phyloP scores from a whole-genome alignment of 495 filamentous ascomycete species.

The Daldinia bambusicola region DNA sequence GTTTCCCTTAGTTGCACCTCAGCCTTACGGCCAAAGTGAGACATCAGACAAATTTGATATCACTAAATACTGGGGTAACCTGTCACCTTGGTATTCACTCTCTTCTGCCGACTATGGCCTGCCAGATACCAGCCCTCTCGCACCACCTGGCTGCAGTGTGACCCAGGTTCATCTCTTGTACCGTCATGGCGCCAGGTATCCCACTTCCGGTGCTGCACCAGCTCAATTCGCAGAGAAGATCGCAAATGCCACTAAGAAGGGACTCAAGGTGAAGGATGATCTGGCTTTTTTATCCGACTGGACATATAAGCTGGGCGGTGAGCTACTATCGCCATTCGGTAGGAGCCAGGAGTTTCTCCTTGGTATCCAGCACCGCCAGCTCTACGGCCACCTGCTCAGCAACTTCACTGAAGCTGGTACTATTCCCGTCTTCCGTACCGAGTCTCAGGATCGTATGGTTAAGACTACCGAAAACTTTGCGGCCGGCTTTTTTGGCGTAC shows the following conservation, averaged over 20 bases:
- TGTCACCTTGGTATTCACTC: slow-evolving; percentile 48
- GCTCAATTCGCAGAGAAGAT: slow-evolving; percentile 47
- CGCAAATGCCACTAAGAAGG: slow-evolving; percentile 40
- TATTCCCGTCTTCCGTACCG: slow-evolving; percentile 53
- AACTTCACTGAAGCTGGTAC: slow-evolving; percentile 51
- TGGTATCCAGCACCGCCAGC: slow-evolving; percentile 54
- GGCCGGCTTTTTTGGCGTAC: slow-evolving; percentile 54
- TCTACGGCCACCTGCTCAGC: slow-evolving; percentile 57
- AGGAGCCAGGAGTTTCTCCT: slow-evolving; percentile 51
- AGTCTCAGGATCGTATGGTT: slow-evolving; percentile 52
- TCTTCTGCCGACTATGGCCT: slow-evolving; percentile 46
- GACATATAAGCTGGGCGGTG: slow-evolving; percentile 62
- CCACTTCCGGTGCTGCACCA: slow-evolving; percentile 42
- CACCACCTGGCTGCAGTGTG: slow-evolving; percentile 59
- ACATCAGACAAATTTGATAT: slow-evolving; percentile 42
- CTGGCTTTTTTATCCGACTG: slow-evolving; percentile 62
- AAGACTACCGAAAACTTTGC: slow-evolving; percentile 55
- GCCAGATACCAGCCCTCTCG: slow-evolving; percentile 45
- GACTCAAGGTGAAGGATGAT: slow-evolving; percentile 56
- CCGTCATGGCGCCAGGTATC: slow-evolving; percentile 47
- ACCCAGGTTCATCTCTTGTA: slow-evolving; percentile 61
- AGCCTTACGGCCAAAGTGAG: slow-evolving; percentile 35
- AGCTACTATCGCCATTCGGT: slow-evolving; percentile 62
- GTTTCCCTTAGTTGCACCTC: slow-evolving; percentile 43
- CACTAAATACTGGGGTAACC: slow-evolving; percentile 47